Conservation (phyloP, 2,329 filamentous ascomycete species). For the Tolypocladium pustulatum region DNA sequence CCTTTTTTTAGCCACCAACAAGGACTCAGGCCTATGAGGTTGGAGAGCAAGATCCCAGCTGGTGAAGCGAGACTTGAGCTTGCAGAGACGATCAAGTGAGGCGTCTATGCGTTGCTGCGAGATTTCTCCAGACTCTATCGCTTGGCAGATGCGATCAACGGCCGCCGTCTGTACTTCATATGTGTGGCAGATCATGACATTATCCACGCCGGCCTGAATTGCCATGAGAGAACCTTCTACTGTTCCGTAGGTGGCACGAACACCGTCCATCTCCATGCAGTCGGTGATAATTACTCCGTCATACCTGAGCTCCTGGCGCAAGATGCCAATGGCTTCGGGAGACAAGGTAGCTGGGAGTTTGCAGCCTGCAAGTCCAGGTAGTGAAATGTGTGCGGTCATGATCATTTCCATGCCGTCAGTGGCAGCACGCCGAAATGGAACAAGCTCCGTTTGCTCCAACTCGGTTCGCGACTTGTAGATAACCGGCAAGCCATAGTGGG, state of each 20-base stretch:
- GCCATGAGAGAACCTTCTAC: slow-evolving; percentile 13
- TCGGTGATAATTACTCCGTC: slow-evolving; percentile 14
- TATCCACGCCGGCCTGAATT: slow-evolving; percentile 15
- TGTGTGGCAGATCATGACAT: slow-evolving; percentile 17
- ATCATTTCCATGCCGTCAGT: slow-evolving; percentile 14
- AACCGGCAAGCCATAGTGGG: slow-evolving; percentile 14
- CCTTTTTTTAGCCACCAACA: slow-evolving; percentile 7
- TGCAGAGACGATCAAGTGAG: slow-evolving; percentile 8
- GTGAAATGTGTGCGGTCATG: slow-evolving; percentile 16
- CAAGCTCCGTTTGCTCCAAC: slow-evolving; percentile 11
- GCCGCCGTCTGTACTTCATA: slow-evolving; percentile 12
- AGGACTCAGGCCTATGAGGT: not conserved
- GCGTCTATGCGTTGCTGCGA: slow-evolving; percentile 7
- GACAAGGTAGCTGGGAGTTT: slow-evolving; percentile 12
- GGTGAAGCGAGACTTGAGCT: slow-evolving; percentile 11
- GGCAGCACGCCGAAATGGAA: slow-evolving; percentile 11
- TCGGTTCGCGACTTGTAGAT: slow-evolving; percentile 11
- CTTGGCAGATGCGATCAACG: slow-evolving; percentile 13
- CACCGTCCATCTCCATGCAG: slow-evolving; percentile 16
- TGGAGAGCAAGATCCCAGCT: slow-evolving; percentile 11
- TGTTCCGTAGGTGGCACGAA: slow-evolving; percentile 13
- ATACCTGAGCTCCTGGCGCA: slow-evolving; percentile 11
- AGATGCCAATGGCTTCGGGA: slow-evolving; percentile 10
- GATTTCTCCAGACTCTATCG: slow-evolving; percentile 8
- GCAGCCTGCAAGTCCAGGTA: slow-evolving; percentile 11